Evolutionary conservation across 2,329 filamentous ascomycete genomes (phyloP).

Genomic region (Orbilia blumenaviensis): DNA sequence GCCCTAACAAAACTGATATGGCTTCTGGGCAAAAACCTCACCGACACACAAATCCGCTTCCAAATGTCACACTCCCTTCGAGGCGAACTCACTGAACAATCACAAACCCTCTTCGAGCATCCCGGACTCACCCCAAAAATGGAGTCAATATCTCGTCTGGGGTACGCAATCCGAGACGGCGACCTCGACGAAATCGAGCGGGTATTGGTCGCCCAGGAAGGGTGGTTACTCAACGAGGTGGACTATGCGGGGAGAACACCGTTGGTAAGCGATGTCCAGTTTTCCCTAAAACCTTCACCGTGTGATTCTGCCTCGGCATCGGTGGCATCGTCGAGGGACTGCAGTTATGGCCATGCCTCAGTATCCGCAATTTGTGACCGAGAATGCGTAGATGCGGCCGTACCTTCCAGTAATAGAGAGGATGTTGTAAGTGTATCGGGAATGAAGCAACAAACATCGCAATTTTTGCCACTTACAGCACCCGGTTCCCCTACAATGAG

Average conservation of each 20-base stretch:
- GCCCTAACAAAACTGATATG: constrained; percentile 91
- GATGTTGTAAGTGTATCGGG: background rate
- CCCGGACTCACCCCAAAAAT: constrained; percentile 70
- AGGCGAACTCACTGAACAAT: constrained; percentile 83
- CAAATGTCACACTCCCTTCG: constrained; percentile 79
- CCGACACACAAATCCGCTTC: constrained; percentile 71
- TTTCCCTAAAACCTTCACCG: constrained; percentile 27
- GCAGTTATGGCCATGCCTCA: constrained; percentile 21
- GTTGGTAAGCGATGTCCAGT: constrained; percentile 56
- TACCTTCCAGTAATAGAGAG: background rate
- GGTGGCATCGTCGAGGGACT: constrained; percentile 27
- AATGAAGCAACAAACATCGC: constrained; percentile 3
- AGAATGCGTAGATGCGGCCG: background rate
- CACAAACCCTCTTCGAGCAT: constrained; percentile 78
- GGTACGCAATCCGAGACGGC: constrained; percentile 79
- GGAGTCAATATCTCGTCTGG: constrained; percentile 77
- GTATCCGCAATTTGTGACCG: background rate
- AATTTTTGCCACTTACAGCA: constrained; percentile 40
- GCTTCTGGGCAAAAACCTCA: constrained; percentile 74
- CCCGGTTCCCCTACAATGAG: constrained; percentile 25
- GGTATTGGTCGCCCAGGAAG: constrained; percentile 58
- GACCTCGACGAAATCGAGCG: constrained; percentile 65
- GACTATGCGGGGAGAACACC: constrained; percentile 62
- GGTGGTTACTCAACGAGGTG: constrained; percentile 59
- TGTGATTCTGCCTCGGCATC: constrained; percentile 23